Evolutionary conservation across 148 eudicot genomes (phyloP), one percentile per base, ranked within the genome.

Genomic region (Chenopodium suecicum): DNA sequence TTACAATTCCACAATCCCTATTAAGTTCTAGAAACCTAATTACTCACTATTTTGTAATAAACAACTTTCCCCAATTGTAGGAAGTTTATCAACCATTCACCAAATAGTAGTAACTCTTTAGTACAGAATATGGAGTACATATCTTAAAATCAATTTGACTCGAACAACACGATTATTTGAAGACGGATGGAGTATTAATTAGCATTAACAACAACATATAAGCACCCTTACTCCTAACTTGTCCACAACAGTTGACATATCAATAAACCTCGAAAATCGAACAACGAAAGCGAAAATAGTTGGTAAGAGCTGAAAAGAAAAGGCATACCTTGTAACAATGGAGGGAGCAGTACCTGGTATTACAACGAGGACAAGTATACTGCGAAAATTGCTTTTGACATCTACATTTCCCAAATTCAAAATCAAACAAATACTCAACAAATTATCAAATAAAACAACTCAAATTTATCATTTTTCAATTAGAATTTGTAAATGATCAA

Each of bases 341-440:
- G 78, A 96, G 95, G 32, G 98, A 96, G 90, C 97, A 96, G 84
- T 96, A 96, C 56, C 93, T 88, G 73, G 86, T 89, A 76, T 92
- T 94, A 90, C 99, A 96, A 16, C 98, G 92, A 14, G 98, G 98
- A 74, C 99, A 94, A 80, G 97, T 91, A 81, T 94, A 96, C 11
- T 92, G 95, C 22, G 99, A 94, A 83, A 91, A 96, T 69, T 96
- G 98, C 89, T 96, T 96, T 78, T 94, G 87, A 64, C 97, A 96
- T 80, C 98, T 95, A 89, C 82, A 90, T 63, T 65, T 13, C 31
- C n/a, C 47, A 80, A 77, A 46, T 71, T 11, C 10, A 76, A n/a
- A 20, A 22, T 9, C 32, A 80, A 32, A 56, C 68, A 29, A 62
- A 7, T 65, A n/a, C 4, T 2, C 1, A 81, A 74, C 20, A 9